Percentiles rank a stretch among this genome's conserved stretches.
Conservation (phyloP, 768 basidiomycete species). For the Lactarius psammicola region DNA sequence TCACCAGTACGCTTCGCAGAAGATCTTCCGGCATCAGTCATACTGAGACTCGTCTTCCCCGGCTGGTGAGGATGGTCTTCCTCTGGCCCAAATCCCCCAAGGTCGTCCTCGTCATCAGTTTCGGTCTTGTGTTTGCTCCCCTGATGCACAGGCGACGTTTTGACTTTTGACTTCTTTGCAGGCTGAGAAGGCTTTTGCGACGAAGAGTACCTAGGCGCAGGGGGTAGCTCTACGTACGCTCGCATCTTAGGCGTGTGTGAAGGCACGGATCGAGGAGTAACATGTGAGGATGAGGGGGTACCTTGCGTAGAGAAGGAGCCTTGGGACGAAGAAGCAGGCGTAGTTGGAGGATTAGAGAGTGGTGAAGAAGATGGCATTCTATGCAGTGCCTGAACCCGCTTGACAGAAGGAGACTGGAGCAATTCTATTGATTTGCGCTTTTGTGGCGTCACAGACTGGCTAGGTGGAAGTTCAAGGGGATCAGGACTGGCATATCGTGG, state of each 20-base stretch:
- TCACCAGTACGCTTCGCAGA: constrained; percentile 66
- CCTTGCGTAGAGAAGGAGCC: constrained; percentile 17
- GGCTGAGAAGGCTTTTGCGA: constrained; percentile 21
- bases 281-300: constrained; percentile 9
- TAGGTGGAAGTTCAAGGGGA: constrained; percentile 32
- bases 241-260: constrained; percentile 30
- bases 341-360: constrained; percentile 18
- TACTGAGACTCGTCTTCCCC: constrained; percentile 31
- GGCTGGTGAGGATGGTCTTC: constrained; percentile 41
- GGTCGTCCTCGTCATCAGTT: constrained; percentile 29
- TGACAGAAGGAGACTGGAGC: constrained; percentile 59
- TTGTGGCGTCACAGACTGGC: constrained; percentile 51
- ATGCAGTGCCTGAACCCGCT: constrained; percentile 48
- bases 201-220: constrained; percentile 30
- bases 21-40: constrained; percentile 43
- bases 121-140: constrained; percentile 17
- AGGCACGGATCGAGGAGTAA: constrained; percentile 14
- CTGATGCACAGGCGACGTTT: constrained; percentile 14
- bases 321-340: constrained; percentile 26
- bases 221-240: constrained; percentile 36
- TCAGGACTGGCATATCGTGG: constrained; percentile 31
- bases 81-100: constrained; percentile 40
- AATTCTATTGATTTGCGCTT: constrained; percentile 68
- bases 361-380: constrained; percentile 27
- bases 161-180: constrained; percentile 21